A percentile compares a stretch with the other conserved stretches of the same genome.
phyloP scores from a whole-genome alignment of 2,329 filamentous ascomycete species.

The Fusarium chaquense region DNA sequence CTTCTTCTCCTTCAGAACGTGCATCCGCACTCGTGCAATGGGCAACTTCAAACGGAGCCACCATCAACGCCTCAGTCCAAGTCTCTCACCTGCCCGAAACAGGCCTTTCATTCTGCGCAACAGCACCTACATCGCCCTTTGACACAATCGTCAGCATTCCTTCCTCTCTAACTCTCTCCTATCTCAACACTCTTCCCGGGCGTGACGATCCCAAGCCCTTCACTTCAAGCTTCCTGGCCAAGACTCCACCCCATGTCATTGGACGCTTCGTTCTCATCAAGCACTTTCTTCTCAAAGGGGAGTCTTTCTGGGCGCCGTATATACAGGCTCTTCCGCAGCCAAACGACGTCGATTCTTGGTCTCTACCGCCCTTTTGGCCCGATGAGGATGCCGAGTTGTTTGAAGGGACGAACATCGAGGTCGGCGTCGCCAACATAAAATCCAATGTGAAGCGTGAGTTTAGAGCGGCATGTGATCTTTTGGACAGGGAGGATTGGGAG shows the following conservation, averaged over 20 bases:
- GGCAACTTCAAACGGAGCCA: slow-evolving; percentile 60
- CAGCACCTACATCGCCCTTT: slow-evolving; percentile 51
- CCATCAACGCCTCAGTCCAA: slow-evolving; percentile 64
- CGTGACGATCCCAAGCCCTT: slow-evolving; percentile 52
- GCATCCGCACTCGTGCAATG: slow-evolving; percentile 60
- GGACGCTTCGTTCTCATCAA: slow-evolving; percentile 77
- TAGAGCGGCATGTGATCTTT: slow-evolving; percentile 55
- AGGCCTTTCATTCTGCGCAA: slow-evolving; percentile 67
- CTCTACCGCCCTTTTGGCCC: slow-evolving; percentile 73
- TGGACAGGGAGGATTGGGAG: slow-evolving; percentile 47
- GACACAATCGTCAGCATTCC: slow-evolving; percentile 66
- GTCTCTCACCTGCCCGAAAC: slow-evolving; percentile 64
- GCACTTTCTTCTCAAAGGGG: slow-evolving; percentile 68
- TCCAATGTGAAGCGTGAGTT: slow-evolving; percentile 61
- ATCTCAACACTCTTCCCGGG: slow-evolving; percentile 63
- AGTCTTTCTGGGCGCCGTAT: slow-evolving; percentile 77
- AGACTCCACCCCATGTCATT: slow-evolving; percentile 68
- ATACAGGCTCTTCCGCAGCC: slow-evolving; percentile 74
- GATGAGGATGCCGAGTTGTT: slow-evolving; percentile 69
- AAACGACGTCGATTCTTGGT: slow-evolving; percentile 61
- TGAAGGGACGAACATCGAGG: slow-evolving; percentile 65
- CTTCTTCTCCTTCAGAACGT: slow-evolving; percentile 19
- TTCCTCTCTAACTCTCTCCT: slow-evolving; percentile 67
- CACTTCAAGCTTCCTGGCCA: slow-evolving; percentile 62
- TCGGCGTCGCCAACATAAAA: slow-evolving; percentile 63